Conservation (phyloP, 805 yeast species). For the Kodamaea kaohsiungensis region DNA sequence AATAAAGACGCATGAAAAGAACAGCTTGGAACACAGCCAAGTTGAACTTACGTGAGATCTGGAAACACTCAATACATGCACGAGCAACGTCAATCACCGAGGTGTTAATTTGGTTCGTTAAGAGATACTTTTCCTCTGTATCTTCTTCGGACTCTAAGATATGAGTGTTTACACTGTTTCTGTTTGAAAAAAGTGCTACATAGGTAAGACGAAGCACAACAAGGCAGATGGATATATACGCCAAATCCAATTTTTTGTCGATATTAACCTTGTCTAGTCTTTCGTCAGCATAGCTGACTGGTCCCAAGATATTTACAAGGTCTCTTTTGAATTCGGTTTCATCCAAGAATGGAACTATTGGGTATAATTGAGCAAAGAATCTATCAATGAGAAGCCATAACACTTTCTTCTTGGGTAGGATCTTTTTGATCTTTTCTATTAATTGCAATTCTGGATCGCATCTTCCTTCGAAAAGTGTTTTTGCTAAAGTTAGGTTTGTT, state of each 20-base stretch:
- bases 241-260: slow-evolving; percentile 34
- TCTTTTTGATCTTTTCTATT: slow-evolving; percentile 40
- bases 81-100: slow-evolving; percentile 21
- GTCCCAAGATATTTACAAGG: slow-evolving; percentile 47
- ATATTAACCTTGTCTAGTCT: slow-evolving; percentile 24
- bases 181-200: slow-evolving; percentile 39
- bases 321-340: slow-evolving; percentile 50
- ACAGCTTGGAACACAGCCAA: slow-evolving; percentile 14
- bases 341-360: slow-evolving; percentile 67
- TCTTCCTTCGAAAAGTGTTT: slow-evolving; percentile 35
- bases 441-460: slow-evolving; percentile 34
- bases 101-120: slow-evolving; percentile 23
- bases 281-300: slow-evolving; percentile 21
- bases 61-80: slow-evolving; percentile 22
- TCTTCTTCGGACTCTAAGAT: slow-evolving; percentile 24
- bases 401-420: slow-evolving; percentile 55
- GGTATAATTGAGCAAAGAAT: slow-evolving; percentile 60
- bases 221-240: slow-evolving; percentile 34
- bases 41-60: slow-evolving; percentile 13
- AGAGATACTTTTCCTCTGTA: slow-evolving; percentile 17
- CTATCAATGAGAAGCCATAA: slow-evolving; percentile 59
- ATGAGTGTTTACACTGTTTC: slow-evolving; percentile 27
- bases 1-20: slow-evolving; percentile 12
- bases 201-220: slow-evolving; percentile 35
- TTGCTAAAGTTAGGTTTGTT: slow-evolving; percentile 26